Evolutionary conservation across 78 protist species (phyloP).

Genomic region (Tieghemostelium lacteum): DNA sequence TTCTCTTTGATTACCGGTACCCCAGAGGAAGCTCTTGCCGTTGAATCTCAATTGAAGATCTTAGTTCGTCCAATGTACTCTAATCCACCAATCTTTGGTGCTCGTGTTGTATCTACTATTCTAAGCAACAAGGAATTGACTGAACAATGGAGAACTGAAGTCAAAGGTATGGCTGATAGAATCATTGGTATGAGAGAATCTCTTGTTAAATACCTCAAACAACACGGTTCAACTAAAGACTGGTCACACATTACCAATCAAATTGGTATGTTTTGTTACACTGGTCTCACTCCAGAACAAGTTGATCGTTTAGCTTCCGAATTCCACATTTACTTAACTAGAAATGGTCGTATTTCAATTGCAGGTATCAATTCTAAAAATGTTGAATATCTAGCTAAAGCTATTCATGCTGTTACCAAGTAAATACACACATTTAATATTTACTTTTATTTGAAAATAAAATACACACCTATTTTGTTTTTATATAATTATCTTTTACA

Average conservation of each 20-base stretch:
- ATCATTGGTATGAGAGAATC: conserved; percentile 91
- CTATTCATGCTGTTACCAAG: conserved; percentile 88
- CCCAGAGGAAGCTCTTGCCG: conserved; percentile 66
- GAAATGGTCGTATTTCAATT: conserved; percentile 97
- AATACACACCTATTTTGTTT: too few relatives aligned
- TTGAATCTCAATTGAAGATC: conserved; percentile 91
- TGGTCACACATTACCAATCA: conserved; percentile 98
- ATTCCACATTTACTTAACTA: conserved; percentile 89
- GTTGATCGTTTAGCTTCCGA: conserved; percentile 79
- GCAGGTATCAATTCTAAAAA: conserved; percentile 93
- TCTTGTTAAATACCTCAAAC: conserved; percentile 81
- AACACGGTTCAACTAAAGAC: conserved; percentile 81
- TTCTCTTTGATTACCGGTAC: conserved; percentile 30
- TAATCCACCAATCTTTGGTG: conserved; percentile 98
- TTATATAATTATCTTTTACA: too few relatives aligned
- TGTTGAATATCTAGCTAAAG: conserved; percentile 89
- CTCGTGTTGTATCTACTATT: conserved; percentile 91
- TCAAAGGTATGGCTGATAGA: conserved; percentile 93
- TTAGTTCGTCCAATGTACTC: conserved; percentile 96
- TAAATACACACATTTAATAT: too few relatives aligned
- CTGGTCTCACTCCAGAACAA: conserved; percentile 92
- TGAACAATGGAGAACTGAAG: conserved; percentile 83
- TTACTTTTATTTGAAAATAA: too few relatives aligned
- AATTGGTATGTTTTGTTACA: conserved; percentile 99
- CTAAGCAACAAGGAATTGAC: conserved; percentile 82